A percentile compares a stretch with the other conserved stretches of the same genome.
Conservation (phyloP, 495 filamentous ascomycete genomes). For the Chaetomium fimeti region DNA sequence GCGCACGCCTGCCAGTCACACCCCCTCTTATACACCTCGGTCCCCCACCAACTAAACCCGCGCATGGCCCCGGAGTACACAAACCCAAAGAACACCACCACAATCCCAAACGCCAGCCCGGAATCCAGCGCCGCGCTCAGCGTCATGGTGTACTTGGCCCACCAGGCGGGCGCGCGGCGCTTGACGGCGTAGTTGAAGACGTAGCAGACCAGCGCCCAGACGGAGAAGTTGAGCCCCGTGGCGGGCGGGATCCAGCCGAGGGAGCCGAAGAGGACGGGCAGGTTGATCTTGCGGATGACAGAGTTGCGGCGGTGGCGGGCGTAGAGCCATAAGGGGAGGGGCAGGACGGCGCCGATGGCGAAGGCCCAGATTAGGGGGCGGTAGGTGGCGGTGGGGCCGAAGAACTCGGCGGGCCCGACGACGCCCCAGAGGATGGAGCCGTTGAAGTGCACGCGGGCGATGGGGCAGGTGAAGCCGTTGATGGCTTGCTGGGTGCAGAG, state of each 20-base stretch:
- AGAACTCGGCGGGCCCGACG: conserved; percentile 74
- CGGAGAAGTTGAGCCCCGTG: conserved; percentile 78
- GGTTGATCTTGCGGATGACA: conserved; percentile 63
- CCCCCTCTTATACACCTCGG: conserved; percentile 64
- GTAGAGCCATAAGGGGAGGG: conserved; percentile 65
- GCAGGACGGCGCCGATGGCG: conserved; percentile 65
- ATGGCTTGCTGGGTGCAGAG: conserved; percentile 75
- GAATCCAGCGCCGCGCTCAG: conserved; percentile 79
- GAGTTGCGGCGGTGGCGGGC: conserved; percentile 47
- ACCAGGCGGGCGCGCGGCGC: conserved; percentile 66
- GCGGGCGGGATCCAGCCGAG: conserved; percentile 82
- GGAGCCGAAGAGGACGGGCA: conserved; percentile 70
- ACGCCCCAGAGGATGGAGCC: conserved; percentile 87
- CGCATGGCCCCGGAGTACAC: conserved; percentile 68
- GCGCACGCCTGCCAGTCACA: conserved; percentile 66
- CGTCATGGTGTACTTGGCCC: conserved; percentile 88
- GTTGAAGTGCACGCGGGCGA: conserved; percentile 87
- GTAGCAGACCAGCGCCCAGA: conserved; percentile 79
- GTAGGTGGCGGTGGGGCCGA: conserved; percentile 70
- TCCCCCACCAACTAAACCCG: conserved; percentile 72
- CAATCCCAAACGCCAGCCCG: conserved; percentile 71
- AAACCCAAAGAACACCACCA: conserved; percentile 80
- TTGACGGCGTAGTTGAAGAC: conserved; percentile 76
- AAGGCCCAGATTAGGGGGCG: conserved; percentile 74
- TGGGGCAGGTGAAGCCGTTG: conserved; percentile 84